These are phyloP conservation scores for Venustampulla echinocandica DNA, from an alignment of 495 filamentous ascomycete genomes.

Conservation along the genomic window DNA sequence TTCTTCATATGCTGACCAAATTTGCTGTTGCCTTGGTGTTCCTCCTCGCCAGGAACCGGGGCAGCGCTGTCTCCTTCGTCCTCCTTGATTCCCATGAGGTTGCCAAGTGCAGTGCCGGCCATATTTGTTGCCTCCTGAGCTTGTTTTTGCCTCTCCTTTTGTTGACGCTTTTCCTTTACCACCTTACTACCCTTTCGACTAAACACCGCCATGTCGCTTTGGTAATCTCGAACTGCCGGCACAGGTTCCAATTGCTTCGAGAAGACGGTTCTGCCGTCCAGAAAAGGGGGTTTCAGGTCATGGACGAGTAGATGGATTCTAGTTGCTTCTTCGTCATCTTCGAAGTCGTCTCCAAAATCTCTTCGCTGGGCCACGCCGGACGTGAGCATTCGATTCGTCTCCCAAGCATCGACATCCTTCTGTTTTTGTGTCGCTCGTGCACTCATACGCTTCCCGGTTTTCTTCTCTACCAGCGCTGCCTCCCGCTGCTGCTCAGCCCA, in stretches of 20 bases:
- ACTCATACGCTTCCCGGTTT: slow-evolving; percentile 58
- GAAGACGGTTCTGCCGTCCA: slow-evolving; percentile 91
- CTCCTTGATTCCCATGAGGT: slow-evolving; percentile 89
- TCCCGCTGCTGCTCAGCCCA: slow-evolving; percentile 69
- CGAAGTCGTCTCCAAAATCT: slow-evolving; percentile 70
- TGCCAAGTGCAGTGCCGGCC: slow-evolving; percentile 85
- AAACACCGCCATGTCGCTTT: slow-evolving; percentile 99
- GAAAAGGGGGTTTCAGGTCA: slow-evolving; percentile 88
- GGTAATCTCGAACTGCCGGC: slow-evolving; percentile 83
- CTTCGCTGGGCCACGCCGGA: slow-evolving; percentile 89
- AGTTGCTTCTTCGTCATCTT: slow-evolving; percentile 85
- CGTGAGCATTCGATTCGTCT: slow-evolving; percentile 96
- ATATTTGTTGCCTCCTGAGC: slow-evolving; percentile 93
- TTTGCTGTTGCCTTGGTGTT: slow-evolving; percentile 59
- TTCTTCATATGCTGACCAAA: slow-evolving; percentile 89
- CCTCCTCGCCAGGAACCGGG: slow-evolving; percentile 65
- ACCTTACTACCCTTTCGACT: slow-evolving; percentile 92
- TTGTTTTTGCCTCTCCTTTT: slow-evolving; percentile 88
- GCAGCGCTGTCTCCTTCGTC: slow-evolving; percentile 87
- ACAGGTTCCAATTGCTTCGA: slow-evolving; percentile 96
- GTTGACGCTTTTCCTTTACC: slow-evolving; percentile 82
- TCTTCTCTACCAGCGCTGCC: slow-evolving; percentile 62
- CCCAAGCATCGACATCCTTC: slow-evolving; percentile 95
- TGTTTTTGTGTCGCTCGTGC: slow-evolving; percentile 73
- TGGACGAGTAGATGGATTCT: slow-evolving; percentile 88